Evolutionary conservation across 169 alveolate genomes (phyloP).

Genomic region (Plasmodium knowlesi): DNA sequence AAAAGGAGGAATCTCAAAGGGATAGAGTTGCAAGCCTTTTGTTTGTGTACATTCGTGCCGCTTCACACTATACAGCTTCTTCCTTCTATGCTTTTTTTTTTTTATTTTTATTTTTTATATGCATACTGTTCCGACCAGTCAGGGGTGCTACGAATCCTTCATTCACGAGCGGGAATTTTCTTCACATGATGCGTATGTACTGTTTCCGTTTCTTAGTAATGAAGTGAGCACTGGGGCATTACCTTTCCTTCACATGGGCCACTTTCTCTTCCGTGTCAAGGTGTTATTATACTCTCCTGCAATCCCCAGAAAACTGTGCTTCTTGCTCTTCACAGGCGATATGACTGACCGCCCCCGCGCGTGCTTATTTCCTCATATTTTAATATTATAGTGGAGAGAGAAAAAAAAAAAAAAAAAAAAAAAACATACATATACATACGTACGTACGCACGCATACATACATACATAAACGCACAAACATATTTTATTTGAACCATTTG

Average conservation of each 20-base stretch:
- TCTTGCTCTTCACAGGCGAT: neutral
- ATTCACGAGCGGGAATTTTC: neutral
- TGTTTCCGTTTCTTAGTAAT: neutral
- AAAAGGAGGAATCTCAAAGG: neutral
- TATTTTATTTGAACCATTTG: neutral
- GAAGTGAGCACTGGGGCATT: neutral
- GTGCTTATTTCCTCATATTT: neutral
- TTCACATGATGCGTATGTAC: neutral
- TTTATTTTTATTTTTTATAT: neutral
- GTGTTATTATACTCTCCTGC: neutral
- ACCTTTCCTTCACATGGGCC: neutral
- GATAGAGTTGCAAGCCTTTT: neutral
- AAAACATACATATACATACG: neutral
- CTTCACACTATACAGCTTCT: neutral
- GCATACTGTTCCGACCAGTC: neutral
- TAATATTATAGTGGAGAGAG: neutral
- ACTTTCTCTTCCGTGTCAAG: neutral
- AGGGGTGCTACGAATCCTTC: neutral
- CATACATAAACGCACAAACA: neutral
- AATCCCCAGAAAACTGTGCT: neutral
- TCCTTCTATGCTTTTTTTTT: neutral
- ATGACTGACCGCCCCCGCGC: neutral
- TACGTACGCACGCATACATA: neutral
- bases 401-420: neutral
- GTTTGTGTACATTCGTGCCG: neutral